Evolutionary conservation across 2,329 filamentous ascomycete species (phyloP), one percentile per base, ranked within the genome.

Genomic region (Stagonosporopsis cucurbitacearum): DNA sequence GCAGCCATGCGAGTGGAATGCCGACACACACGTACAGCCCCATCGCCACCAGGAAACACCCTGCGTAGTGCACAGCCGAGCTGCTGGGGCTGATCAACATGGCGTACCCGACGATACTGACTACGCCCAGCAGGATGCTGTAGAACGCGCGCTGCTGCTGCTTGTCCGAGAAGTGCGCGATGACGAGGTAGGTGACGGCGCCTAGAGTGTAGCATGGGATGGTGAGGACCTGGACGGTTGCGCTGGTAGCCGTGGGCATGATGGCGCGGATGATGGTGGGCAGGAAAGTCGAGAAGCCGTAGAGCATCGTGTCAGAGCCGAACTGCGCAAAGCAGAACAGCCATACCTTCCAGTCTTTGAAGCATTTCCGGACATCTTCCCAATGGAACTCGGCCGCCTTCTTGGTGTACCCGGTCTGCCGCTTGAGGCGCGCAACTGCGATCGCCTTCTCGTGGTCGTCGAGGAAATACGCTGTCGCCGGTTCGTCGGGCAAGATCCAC

Each of bases 131-230:
- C 11, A 84, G 69, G 26, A 89, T 82, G 22, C 82, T 82, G 60
- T 88, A 90, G 0, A 90, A 61, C 0, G 83, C 89, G 36, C 90
- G 84, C 53, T 79, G 81, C 74, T 91, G 88, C 59, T 82, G 79
- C 50, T 82, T 81, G 69, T 94, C 90, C 4, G 88, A 91, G 40
- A 90, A 74, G 65, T 82, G 84, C 0, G 89, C 89, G 2, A 86
- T 80, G 8, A 80, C 60, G 71, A 93, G 84, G 71, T 92, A 93
- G 0, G 83, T 84, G 6, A 88, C 79, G 0, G 89, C 89, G 4
- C 90, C 90, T 4, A 92, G 72, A 5, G 86, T 85, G 70, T 93
- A 93, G 73, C 88, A 91, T 0, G 90, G 90, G 42, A 94, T 89
- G 0, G 90, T 93, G 30, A 93, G 82, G 28, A 90, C 84, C 72